Percentiles rank a stretch among this genome's conserved stretches.
These are phyloP conservation scores for Begonia masoniana DNA, from an alignment of 306 rosid genomes.

Conservation along the genomic window DNA sequence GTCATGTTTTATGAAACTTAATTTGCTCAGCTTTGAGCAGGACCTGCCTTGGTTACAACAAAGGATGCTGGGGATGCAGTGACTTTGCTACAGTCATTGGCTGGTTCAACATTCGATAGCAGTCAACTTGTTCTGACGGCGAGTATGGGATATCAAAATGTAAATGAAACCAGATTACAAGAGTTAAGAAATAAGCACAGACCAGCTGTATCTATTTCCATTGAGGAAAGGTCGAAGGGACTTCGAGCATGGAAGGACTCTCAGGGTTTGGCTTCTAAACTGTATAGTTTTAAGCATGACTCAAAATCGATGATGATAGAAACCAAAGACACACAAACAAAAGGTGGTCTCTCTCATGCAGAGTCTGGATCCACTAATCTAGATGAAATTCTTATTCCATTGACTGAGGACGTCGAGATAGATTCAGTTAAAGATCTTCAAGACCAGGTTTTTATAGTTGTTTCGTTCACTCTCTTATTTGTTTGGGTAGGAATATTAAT, in stretches of 20 bases:
- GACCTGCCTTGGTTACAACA: conserved; percentile 94
- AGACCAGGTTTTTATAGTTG: conserved; percentile 50
- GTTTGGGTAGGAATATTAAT: not conserved
- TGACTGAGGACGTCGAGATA: conserved; percentile 69
- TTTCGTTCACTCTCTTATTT: not conserved
- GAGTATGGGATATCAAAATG: conserved; percentile 95
- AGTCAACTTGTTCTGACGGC: conserved; percentile 98
- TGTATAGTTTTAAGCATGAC: conserved; percentile 66
- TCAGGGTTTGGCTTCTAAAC: conserved; percentile 82
- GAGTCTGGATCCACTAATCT: conserved; percentile 87
- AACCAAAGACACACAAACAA: conserved; percentile 28
- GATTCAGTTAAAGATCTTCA: conserved; percentile 78
- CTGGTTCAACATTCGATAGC: conserved; percentile 99
- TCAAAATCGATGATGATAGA: conserved; percentile 37
- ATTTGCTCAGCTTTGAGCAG: conserved; percentile 43
- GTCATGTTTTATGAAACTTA: conserved; percentile 22
- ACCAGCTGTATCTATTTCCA: conserved; percentile 55
- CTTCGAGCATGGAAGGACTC: conserved; percentile 77
- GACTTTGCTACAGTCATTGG: conserved; percentile 89
- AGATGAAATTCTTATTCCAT: conserved; percentile 64
- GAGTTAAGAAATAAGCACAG: conserved; percentile 86
- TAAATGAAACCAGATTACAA: conserved; percentile 63
- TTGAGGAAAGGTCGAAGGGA: conserved; percentile 92
- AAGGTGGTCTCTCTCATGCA: conserved; percentile 47
- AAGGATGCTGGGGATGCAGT: conserved; percentile 99